Evolutionary conservation across 371 early-diverging fungal genomes (phyloP), one percentile per base, ranked within the genome.

Genomic region (Mortierella sp.): DNA sequence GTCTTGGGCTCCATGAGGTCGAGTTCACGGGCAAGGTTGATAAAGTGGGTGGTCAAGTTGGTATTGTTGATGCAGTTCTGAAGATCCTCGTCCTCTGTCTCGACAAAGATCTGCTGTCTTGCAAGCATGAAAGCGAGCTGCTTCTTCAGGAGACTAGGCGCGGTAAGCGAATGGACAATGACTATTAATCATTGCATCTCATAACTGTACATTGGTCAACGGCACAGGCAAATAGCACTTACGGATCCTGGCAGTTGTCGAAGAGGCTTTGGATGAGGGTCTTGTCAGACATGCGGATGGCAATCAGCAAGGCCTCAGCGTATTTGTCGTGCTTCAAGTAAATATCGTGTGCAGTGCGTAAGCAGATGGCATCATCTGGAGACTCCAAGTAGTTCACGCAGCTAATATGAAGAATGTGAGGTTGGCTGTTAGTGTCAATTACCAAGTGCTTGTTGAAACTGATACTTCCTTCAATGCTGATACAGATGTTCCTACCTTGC

Each of bases 81-180:
- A 55, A 98, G 87, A 69, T 96, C 96, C 54, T 92, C 92, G 57
- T 96, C 96, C n/a, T 95, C 96, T 13, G 93, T 93, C 72, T 96
- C 95, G 73, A 96, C 89, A 40, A 91, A 87, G 53, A 98, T 91
- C 85, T 96, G 95, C 86, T 98, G 98, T 61, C 98, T 93, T 1
- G 98, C 98, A 76, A 98, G 92, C 88, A 97, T 90, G 89, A 95
- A 98, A 10, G 98, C 98, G 81, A 99, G 93, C 92, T 99, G 99
- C 81, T 97, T 98, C 90, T 97, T 96, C 69, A 94, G 73, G 28
- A 93, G 71, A 28, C 95, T 95, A 80, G 55, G 31, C 19, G 8
- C 43, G 31, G 28, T 24, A 9, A 26, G 50, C 5, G 57, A 3
- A 40, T 48, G n/a, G n/a, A n/a, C n/a, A n/a, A n/a, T n/a, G n/a